Evolutionary conservation across 768 basidiomycete genomes (phyloP).

Genomic region (Tephrocybe rancida): DNA sequence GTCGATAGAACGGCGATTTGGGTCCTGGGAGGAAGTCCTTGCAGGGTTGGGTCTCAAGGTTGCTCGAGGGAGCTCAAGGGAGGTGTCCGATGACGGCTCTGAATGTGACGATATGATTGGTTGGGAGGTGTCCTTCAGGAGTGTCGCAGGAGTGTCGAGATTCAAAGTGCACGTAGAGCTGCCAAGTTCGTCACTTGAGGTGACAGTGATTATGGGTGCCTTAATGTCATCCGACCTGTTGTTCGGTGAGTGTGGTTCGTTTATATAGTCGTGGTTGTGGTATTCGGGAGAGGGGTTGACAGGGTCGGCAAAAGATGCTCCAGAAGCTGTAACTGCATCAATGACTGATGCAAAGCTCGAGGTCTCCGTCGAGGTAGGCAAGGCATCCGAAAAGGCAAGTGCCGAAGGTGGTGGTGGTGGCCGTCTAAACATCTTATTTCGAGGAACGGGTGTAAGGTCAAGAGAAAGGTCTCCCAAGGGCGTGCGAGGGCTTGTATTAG

Average conservation of each 20-base stretch:
- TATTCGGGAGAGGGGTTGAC: not conserved
- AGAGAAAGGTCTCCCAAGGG: constrained; percentile 38
- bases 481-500: constrained; percentile 32
- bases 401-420: constrained; percentile 22
- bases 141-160: constrained; percentile 21
- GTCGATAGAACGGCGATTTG: constrained; percentile 45
- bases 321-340: constrained; percentile 22
- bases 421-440: constrained; percentile 31
- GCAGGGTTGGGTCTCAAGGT: constrained; percentile 28
- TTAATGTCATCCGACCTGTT: not conserved
- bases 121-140: constrained; percentile 25
- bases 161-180: constrained; percentile 28
- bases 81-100: constrained; percentile 19
- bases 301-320: constrained; percentile 19
- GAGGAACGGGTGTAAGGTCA: constrained; percentile 35
- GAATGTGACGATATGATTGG: constrained; percentile 20
- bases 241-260: not conserved
- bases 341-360: constrained; percentile 17
- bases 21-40: constrained; percentile 22
- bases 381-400: constrained; percentile 18
- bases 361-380: constrained; percentile 10
- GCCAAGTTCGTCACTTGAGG: constrained; percentile 19
- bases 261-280: not conserved
- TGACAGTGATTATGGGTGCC: constrained; percentile 12
- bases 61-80: constrained; percentile 24